Percentiles rank a stretch among this genome's conserved stretches.
Evolutionary conservation across 1,284 basidiomycete genomes (phyloP).

Genomic region (Puccinia brachypodii): DNA sequence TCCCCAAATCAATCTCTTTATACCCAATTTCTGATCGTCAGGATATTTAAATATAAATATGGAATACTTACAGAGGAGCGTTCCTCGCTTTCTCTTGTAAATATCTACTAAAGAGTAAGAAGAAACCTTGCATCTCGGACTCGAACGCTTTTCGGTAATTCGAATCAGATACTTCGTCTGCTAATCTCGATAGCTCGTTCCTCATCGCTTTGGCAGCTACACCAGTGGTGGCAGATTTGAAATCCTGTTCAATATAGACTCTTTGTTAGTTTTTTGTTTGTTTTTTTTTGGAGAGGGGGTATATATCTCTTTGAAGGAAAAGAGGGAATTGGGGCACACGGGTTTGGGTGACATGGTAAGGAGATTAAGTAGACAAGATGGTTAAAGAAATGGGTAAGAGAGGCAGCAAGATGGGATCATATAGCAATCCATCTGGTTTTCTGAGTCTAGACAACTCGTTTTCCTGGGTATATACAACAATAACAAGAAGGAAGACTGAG

Average conservation of each 20-base stretch:
- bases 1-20: no score
- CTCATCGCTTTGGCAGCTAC: slow-evolving; percentile 97
- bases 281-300: no score
- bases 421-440: no score
- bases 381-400: no score
- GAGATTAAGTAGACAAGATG: no score
- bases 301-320: no score
- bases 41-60: slow-evolving; percentile 13
- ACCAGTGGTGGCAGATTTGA: slow-evolving; percentile 97
- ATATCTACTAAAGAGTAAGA: slow-evolving; percentile 98
- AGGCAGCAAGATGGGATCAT: no score
- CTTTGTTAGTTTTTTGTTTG: neutral
- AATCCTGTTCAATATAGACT: slow-evolving; percentile 62
- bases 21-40: no score
- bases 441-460: no score
- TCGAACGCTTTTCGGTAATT: slow-evolving; percentile 74
- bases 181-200: slow-evolving; percentile 94
- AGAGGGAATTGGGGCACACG: no score
- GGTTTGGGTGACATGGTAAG: no score
- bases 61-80: slow-evolving; percentile 5
- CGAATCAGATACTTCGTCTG: slow-evolving; percentile 59
- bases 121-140: slow-evolving; percentile 98
- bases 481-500: neutral
- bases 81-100: slow-evolving; percentile 77
- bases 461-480: no score